Evolutionary conservation across 2,329 filamentous ascomycete species (phyloP).

Genomic region (Chrysoporthe deuterocubensis): DNA sequence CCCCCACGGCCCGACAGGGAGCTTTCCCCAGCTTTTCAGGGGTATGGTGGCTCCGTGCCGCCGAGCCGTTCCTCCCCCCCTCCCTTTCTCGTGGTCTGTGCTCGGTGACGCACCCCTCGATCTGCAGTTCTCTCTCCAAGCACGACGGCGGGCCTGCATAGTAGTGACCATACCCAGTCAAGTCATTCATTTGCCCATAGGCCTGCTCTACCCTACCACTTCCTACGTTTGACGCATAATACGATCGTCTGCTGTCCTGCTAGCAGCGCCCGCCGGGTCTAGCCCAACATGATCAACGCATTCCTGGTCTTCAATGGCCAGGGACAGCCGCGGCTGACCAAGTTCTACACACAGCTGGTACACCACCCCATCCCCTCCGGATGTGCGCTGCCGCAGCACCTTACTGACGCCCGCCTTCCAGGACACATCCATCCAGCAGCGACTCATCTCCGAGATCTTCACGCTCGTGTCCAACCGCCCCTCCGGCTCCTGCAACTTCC

Average conservation of each 20-base stretch:
- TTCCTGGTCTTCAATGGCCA: conserved; percentile 99
- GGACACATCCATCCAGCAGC: conserved; percentile 97
- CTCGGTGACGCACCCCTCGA: neutral
- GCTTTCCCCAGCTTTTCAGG: conserved; percentile 30
- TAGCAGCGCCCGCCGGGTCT: neutral
- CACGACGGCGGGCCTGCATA: neutral
- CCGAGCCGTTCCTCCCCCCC: neutral
- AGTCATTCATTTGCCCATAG: neutral
- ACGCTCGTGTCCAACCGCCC: conserved; percentile 91
- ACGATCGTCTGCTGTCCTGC: neutral
- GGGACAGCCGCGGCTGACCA: conserved; percentile 93
- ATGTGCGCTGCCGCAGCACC: neutral
- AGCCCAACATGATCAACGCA: conserved; percentile 85
- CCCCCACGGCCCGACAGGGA: conserved; percentile 6
- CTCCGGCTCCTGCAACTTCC: conserved; percentile 93
- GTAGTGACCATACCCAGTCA: neutral
- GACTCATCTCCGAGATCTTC: conserved; percentile 96
- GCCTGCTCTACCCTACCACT: neutral
- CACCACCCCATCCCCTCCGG: conserved; percentile 12
- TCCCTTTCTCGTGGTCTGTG: neutral
- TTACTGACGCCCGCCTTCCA: conserved; percentile 42
- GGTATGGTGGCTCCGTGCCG: neutral
- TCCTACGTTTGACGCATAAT: too few relatives aligned
- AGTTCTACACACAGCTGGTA: conserved; percentile 98
- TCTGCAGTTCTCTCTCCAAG: neutral